Evolutionary conservation across 2,329 filamentous ascomycete genomes (phyloP).

Genomic region (Colletotrichum kahawae): DNA sequence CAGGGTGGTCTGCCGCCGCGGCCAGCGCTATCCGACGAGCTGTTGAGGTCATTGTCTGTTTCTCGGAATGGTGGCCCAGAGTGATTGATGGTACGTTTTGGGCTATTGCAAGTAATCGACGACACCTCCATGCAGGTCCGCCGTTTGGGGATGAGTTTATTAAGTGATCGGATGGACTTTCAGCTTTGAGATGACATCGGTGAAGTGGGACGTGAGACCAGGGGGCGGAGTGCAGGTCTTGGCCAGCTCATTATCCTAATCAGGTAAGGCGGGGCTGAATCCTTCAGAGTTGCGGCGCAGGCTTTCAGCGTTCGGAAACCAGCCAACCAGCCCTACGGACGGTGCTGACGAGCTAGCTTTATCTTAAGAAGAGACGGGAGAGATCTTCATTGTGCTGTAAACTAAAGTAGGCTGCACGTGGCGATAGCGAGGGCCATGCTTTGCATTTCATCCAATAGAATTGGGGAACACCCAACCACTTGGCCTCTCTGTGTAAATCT

Average conservation of each 20-base stretch:
- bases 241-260: constrained; percentile 20
- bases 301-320: neutral
- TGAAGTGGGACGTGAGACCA: neutral
- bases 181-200: neutral
- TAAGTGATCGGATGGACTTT: neutral
- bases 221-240: constrained; percentile 10
- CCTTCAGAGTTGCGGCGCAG: neutral
- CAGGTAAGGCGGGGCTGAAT: constrained; percentile 1
- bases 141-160: neutral
- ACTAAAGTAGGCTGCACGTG: neutral
- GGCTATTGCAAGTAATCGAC: constrained; percentile 1
- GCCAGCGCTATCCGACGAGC: neutral
- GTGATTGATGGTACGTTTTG: neutral
- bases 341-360: neutral
- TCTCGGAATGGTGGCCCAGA: neutral
- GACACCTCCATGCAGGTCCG: neutral
- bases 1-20: neutral
- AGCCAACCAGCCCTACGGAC: neutral
- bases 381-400: neutral
- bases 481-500: neutral
- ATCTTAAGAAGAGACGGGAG: neutral
- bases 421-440: neutral
- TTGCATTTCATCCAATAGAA: neutral
- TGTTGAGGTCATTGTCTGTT: neutral
- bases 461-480: neutral